phyloP scores from a whole-genome alignment of 1,139 yeast species.

The Scheffersomyces insectosa region DNA sequence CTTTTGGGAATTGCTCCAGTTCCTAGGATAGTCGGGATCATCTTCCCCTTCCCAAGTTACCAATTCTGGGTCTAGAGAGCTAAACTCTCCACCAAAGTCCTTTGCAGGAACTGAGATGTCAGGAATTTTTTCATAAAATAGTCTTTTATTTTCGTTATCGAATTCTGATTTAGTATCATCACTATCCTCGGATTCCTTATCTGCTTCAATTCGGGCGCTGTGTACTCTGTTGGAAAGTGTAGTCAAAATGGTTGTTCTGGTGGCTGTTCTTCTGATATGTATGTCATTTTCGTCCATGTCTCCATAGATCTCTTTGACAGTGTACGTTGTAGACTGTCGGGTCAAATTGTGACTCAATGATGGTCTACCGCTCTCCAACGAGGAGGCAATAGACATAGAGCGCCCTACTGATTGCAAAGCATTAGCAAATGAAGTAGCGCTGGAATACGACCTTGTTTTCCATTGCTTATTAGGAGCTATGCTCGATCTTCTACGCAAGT shows the following conservation, averaged over 20 bases:
- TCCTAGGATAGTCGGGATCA: slow-evolving; percentile 62
- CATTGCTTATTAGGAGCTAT: not conserved
- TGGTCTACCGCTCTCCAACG: not conserved
- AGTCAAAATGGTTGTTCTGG: slow-evolving; percentile 40
- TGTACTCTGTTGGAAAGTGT: slow-evolving; percentile 32
- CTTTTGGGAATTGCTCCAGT: slow-evolving; percentile 50
- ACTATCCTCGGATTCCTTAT: slow-evolving; percentile 2
- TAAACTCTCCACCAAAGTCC: slow-evolving; percentile 51
- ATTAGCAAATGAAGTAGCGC: not conserved
- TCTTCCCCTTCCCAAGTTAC: slow-evolving; percentile 66
- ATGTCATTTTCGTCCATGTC: slow-evolving; percentile 27
- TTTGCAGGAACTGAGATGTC: slow-evolving; percentile 42
- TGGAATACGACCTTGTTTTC: not conserved
- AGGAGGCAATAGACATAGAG: not conserved
- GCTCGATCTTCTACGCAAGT: not conserved
- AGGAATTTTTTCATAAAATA: slow-evolving; percentile 26
- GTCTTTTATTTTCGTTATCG: not conserved
- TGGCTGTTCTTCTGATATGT: slow-evolving; percentile 34
- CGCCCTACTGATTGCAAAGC: not conserved
- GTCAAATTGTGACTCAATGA: not conserved
- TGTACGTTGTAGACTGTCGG: slow-evolving; percentile 4
- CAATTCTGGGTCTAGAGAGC: slow-evolving; percentile 57
- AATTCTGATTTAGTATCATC: not conserved
- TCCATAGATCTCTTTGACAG: slow-evolving; percentile 20
- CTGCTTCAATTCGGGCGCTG: slow-evolving; percentile 2